A percentile compares a stretch with the other conserved stretches of the same genome.
Evolutionary conservation across 2,329 filamentous ascomycete genomes (phyloP).

Genomic region (Macrophomina pseudophaseolina): DNA sequence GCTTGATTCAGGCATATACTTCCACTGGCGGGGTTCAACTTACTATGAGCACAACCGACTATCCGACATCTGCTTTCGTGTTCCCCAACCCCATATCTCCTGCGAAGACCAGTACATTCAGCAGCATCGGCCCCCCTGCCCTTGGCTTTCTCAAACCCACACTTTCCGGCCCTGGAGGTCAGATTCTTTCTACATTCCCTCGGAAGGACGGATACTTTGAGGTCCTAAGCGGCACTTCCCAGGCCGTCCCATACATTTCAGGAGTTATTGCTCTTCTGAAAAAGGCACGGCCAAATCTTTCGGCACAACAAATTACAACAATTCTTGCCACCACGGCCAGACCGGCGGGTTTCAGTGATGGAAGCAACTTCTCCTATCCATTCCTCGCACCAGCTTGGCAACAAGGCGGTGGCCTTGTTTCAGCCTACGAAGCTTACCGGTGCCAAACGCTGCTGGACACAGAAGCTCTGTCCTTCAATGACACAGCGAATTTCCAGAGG

Average conservation of each 20-base stretch:
- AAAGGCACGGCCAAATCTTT: background rate
- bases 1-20: background rate
- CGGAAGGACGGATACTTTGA: background rate
- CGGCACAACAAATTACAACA: background rate
- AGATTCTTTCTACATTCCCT: background rate
- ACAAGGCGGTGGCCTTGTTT: conserved; percentile 6
- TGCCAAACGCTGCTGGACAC: background rate
- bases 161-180: background rate
- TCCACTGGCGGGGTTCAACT: background rate
- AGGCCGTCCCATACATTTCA: background rate
- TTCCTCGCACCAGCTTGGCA: conserved; percentile 10
- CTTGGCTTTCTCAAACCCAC: background rate
- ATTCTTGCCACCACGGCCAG: background rate
- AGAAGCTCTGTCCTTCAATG: background rate
- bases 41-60: conserved; percentile 8
- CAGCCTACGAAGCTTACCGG: background rate
- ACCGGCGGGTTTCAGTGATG: background rate
- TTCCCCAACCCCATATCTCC: background rate
- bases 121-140: background rate
- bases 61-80: background rate
- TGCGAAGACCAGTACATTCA: background rate
- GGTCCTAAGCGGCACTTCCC: background rate
- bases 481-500: background rate
- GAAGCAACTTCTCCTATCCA: background rate
- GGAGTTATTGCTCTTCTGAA: conserved; percentile 1